Evolutionary conservation across 2,329 filamentous ascomycete genomes (phyloP).

Genomic region (Triangularia setosa): DNA sequence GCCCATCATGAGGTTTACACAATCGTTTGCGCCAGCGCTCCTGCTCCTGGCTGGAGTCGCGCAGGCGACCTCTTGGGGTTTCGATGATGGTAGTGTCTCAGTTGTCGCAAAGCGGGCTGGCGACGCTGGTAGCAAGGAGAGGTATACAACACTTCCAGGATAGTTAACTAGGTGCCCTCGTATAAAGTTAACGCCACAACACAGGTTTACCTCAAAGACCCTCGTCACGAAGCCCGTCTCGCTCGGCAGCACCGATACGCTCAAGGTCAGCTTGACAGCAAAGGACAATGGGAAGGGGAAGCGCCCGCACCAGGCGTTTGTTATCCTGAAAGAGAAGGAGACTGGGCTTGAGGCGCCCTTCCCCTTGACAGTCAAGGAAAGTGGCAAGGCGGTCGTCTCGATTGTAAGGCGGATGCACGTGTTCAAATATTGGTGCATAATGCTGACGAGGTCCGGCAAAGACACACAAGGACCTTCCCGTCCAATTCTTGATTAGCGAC

Average conservation of each 20-base stretch:
- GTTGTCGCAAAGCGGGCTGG: slow-evolving; percentile 61
- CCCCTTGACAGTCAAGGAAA: slow-evolving; percentile 77
- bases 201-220: slow-evolving; percentile 56
- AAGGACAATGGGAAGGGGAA: slow-evolving; percentile 74
- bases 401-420: slow-evolving; percentile 53
- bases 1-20: slow-evolving; percentile 39
- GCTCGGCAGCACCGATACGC: slow-evolving; percentile 64
- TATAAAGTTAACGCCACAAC: not conserved
- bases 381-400: slow-evolving; percentile 79
- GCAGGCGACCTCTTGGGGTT: slow-evolving; percentile 62
- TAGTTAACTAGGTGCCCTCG: slow-evolving; percentile 3
- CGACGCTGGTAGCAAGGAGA: slow-evolving; percentile 58
- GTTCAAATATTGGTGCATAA: not conserved
- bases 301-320: slow-evolving; percentile 90
- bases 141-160: slow-evolving; percentile 44
- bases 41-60: slow-evolving; percentile 48
- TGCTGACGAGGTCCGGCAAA: slow-evolving; percentile 35
- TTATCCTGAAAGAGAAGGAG: slow-evolving; percentile 70
- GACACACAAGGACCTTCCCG: slow-evolving; percentile 84
- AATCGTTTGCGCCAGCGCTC: slow-evolving; percentile 38
- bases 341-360: slow-evolving; percentile 85
- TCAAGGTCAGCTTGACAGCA: slow-evolving; percentile 79
- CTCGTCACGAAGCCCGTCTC: slow-evolving; percentile 61
- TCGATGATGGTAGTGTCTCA: slow-evolving; percentile 67
- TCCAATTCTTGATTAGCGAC: slow-evolving; percentile 68